phyloP scores from a whole-genome alignment of 1,284 basidiomycete genomes.

The Ceraceosorus bombacis region DNA sequence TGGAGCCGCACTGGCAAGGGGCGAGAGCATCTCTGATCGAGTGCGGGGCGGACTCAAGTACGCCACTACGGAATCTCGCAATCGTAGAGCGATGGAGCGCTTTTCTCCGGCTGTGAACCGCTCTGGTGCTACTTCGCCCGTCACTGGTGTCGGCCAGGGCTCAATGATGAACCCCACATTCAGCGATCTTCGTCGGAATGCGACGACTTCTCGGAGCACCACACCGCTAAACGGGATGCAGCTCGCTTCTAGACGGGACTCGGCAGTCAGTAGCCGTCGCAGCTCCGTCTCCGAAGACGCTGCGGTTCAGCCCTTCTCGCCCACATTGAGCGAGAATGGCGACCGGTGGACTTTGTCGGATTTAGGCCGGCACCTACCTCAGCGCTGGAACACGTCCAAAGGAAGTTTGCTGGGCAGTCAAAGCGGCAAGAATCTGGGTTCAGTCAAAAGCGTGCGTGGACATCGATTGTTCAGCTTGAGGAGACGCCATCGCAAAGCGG shows the following conservation, averaged over 20 bases:
- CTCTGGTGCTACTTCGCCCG: constrained; percentile 8
- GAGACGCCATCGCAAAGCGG: background rate
- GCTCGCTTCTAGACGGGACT: constrained; percentile 5
- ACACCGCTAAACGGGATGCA: background rate
- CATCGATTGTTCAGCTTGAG: constrained; percentile 22
- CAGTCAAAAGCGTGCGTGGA: constrained; percentile 19
- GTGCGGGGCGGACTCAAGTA: constrained; percentile 22
- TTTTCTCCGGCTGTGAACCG: constrained; percentile 32
- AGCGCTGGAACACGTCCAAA: constrained; percentile 16
- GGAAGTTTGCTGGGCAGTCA: constrained; percentile 10
- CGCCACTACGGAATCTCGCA: constrained; percentile 29
- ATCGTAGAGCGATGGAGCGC: constrained; percentile 37
- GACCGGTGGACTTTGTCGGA: background rate
- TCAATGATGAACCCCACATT: no score
- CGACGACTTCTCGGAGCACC: background rate
- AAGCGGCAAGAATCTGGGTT: constrained; percentile 21
- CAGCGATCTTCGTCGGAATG: background rate
- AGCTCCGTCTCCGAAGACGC: background rate
- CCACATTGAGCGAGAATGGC: constrained; percentile 4
- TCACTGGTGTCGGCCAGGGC: constrained; percentile 1
- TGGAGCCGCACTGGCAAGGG: background rate
- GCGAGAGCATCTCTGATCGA: background rate
- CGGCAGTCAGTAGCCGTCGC: background rate
- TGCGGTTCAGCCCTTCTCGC: background rate
- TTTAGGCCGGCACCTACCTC: constrained; percentile 4